These are phyloP conservation scores for Colletotrichum somersetense DNA, from an alignment of 2,329 filamentous ascomycete species.

Conservation along the genomic window DNA sequence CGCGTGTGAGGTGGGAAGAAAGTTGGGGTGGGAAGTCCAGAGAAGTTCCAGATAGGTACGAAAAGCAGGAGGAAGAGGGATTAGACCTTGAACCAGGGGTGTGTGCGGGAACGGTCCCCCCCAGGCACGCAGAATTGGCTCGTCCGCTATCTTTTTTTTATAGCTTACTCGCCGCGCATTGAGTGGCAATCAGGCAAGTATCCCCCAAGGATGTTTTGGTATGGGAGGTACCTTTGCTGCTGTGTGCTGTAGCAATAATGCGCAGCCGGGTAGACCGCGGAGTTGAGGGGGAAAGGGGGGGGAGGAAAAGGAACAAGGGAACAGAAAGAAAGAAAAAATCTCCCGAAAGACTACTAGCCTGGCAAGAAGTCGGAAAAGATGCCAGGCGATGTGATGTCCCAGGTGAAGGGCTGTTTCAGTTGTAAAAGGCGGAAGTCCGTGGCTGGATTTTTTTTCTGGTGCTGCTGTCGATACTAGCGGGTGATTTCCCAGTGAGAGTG, in stretches of 20 bases:
- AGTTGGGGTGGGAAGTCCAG: conserved; percentile 25
- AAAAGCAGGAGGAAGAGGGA: conserved; percentile 37
- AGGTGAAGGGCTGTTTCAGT: not conserved
- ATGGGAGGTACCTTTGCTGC: conserved; percentile 15
- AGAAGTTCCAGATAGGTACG: conserved; percentile 38
- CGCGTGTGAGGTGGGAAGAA: conserved; percentile 32
- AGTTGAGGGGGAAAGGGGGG: conserved; percentile 9
- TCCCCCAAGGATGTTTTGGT: conserved; percentile 14
- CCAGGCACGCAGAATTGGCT: conserved; percentile 39
- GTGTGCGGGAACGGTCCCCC: conserved; percentile 31
- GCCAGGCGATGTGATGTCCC: conserved; percentile 6
- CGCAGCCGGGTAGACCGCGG: conserved; percentile 7
- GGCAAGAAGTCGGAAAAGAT: conserved; percentile 36
- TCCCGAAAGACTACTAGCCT: not conserved
- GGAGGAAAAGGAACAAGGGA: conserved; percentile 20
- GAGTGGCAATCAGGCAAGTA: conserved; percentile 37
- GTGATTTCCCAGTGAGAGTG: conserved; percentile 6
- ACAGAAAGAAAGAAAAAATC: not conserved
- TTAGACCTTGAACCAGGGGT: conserved; percentile 32
- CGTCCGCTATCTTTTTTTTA: conserved; percentile 27
- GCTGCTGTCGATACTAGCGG: conserved; percentile 1
- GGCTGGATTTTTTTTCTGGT: not conserved
- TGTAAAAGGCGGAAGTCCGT: not conserved
- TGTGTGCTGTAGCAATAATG: conserved; percentile 19
- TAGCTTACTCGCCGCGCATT: conserved; percentile 40